Conservation (phyloP, 1,139 yeast species). For the Saccharomyces hybrid region DNA sequence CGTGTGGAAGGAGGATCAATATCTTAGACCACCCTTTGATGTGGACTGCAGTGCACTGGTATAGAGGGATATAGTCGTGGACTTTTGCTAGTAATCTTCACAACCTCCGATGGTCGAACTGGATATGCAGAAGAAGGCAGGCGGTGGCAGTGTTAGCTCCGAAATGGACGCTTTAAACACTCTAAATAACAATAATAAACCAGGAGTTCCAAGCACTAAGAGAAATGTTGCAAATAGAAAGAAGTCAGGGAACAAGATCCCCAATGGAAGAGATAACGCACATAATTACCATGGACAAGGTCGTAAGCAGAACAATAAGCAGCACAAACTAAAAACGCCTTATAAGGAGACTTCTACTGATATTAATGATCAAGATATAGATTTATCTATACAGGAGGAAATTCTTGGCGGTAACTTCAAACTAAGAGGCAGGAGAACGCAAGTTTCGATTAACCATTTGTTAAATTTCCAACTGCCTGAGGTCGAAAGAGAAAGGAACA, state of each 20-base stretch:
- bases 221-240: not conserved
- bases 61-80: not conserved
- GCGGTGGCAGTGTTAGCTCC: not conserved
- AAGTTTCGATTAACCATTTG: slow-evolving; percentile 56
- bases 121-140: not conserved
- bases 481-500: slow-evolving; percentile 33
- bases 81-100: not conserved
- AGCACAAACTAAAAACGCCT: slow-evolving; percentile 5
- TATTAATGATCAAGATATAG: slow-evolving; percentile 11
- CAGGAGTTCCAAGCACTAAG: not conserved
- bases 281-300: not conserved
- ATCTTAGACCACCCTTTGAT: not conserved
- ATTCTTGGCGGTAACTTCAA: slow-evolving; percentile 32
- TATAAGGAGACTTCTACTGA: not conserved
- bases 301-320: slow-evolving; percentile 9
- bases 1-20: not conserved
- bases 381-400: slow-evolving; percentile 34
- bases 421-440: slow-evolving; percentile 42
- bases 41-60: not conserved
- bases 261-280: not conserved
- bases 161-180: not conserved
- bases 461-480: slow-evolving; percentile 56
- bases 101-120: not conserved
- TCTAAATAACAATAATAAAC: not conserved
- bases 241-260: not conserved